Percentiles rank a stretch among this genome's conserved stretches.
These are phyloP conservation scores for Scedosporium aurantiacum DNA, from an alignment of 2,329 filamentous ascomycete species.

Conservation along the genomic window DNA sequence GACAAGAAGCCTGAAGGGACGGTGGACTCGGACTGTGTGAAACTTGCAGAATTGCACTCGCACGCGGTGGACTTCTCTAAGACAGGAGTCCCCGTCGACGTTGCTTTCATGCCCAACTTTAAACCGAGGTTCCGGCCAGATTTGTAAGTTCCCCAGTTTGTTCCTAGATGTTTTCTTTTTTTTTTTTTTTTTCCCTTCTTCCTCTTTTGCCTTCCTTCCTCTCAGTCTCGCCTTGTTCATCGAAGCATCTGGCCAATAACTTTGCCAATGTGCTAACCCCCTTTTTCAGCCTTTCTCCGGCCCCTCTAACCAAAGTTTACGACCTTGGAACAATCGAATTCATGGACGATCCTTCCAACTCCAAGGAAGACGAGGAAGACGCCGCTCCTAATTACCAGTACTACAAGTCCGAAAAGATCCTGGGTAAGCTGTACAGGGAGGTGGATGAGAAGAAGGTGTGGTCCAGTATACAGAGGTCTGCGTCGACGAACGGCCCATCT, in stretches of 20 bases:
- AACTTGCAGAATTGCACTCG: constrained; percentile 54
- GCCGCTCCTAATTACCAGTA: constrained; percentile 41
- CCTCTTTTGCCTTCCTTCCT: not conserved
- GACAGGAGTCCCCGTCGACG: constrained; percentile 51
- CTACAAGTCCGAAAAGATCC: constrained; percentile 56
- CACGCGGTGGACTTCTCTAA: constrained; percentile 68
- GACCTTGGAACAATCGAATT: constrained; percentile 32
- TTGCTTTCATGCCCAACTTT: constrained; percentile 27
- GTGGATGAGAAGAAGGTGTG: constrained; percentile 65
- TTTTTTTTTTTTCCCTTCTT: not conserved
- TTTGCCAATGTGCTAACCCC: not conserved
- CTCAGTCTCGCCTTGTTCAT: not conserved
- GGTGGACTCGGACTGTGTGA: constrained; percentile 34
- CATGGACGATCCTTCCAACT: constrained; percentile 14
- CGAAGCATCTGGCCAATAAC: constrained; percentile 2
- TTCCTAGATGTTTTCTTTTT: not conserved
- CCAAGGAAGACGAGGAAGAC: constrained; percentile 26
- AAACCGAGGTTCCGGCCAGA: constrained; percentile 34
- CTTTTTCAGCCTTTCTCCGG: constrained; percentile 30
- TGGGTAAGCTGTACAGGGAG: constrained; percentile 59
- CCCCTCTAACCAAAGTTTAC: constrained; percentile 32
- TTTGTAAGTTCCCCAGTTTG: constrained; percentile 33
- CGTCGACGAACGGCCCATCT: constrained; percentile 17
- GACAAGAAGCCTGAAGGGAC: constrained; percentile 46
- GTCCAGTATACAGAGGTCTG: constrained; percentile 30